Conservation (phyloP, 2,329 filamentous ascomycete genomes). For the Akanthomyces uredinophilus region DNA sequence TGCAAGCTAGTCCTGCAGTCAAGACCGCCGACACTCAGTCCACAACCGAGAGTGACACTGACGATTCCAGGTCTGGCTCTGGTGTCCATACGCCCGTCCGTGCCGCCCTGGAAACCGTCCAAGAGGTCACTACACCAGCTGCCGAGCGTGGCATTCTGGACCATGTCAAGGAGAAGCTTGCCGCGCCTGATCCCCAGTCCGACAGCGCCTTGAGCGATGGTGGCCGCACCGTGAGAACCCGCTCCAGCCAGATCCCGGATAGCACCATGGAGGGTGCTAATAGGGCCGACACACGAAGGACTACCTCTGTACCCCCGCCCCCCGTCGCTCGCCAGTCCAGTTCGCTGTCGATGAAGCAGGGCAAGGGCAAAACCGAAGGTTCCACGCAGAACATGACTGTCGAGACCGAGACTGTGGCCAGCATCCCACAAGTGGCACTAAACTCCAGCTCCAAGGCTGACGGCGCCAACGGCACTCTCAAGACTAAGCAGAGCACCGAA, state of each 20-base stretch:
- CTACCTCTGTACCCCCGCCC: slow-evolving; percentile 44
- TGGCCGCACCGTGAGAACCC: slow-evolving; percentile 40
- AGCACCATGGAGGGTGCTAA: slow-evolving; percentile 62
- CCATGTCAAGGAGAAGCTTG: slow-evolving; percentile 46
- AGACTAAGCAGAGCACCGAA: slow-evolving; percentile 86
- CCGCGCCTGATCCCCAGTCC: slow-evolving; percentile 35
- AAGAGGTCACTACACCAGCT: slow-evolving; percentile 64
- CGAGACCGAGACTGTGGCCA: slow-evolving; percentile 92
- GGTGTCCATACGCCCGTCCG: slow-evolving; percentile 56
- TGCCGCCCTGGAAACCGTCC: slow-evolving; percentile 78
- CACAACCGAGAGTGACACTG: slow-evolving; percentile 47
- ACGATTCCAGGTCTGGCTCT: slow-evolving; percentile 42
- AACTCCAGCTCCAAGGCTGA: slow-evolving; percentile 59
- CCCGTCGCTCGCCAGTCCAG: slow-evolving; percentile 62
- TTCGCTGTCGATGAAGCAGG: slow-evolving; percentile 45
- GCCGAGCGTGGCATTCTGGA: slow-evolving; percentile 41
- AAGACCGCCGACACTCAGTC: slow-evolving; percentile 37
- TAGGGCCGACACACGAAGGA: slow-evolving; percentile 36
- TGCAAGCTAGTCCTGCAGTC: slow-evolving; percentile 43
- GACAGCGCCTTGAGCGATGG: slow-evolving; percentile 36
- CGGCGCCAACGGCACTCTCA: slow-evolving; percentile 66
- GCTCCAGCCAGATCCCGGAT: slow-evolving; percentile 46
- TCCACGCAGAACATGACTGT: slow-evolving; percentile 90
- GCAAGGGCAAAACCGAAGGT: slow-evolving; percentile 70
- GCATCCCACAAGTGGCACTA: slow-evolving; percentile 78